Percentiles rank a stretch among this genome's conserved stretches.
phyloP scores from a whole-genome alignment of 1,284 basidiomycete species.

The Malassezia sp. region DNA sequence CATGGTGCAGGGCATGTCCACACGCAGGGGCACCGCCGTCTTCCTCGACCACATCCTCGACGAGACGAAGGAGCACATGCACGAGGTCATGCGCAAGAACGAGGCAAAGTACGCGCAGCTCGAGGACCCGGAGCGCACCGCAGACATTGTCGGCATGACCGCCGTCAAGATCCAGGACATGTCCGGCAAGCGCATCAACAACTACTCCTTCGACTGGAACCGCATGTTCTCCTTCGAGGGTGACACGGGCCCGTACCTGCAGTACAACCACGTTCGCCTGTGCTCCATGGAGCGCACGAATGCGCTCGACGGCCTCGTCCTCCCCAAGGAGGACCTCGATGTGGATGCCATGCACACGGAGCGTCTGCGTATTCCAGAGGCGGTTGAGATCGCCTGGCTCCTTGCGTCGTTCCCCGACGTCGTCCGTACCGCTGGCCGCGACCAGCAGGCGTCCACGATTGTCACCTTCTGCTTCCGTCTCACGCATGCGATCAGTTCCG shows the following conservation, averaged over 20 bases:
- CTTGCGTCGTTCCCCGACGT: slow-evolving; percentile 82
- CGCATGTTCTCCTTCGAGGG: slow-evolving; percentile 94
- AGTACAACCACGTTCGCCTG: slow-evolving; percentile 84
- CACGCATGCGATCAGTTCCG: slow-evolving; percentile 68
- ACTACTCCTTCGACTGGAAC: slow-evolving; percentile 89
- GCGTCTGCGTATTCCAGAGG: slow-evolving; percentile 60
- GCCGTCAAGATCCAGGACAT: slow-evolving; percentile 99
- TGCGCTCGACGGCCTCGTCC: slow-evolving; percentile 56
- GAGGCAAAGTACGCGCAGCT: slow-evolving; percentile 82
- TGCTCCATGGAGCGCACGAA: slow-evolving; percentile 88
- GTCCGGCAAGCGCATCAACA: slow-evolving; percentile 90
- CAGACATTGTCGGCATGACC: slow-evolving; percentile 79
- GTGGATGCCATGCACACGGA: slow-evolving; percentile 58
- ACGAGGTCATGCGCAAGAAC: slow-evolving; percentile 90
- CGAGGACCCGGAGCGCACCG: slow-evolving; percentile 72
- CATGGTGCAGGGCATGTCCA: slow-evolving; percentile 88
- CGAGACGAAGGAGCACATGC: slow-evolving; percentile 82
- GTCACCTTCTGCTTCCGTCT: slow-evolving; percentile 67
- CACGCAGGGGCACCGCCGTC: slow-evolving; percentile 87
- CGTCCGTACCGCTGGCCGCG: slow-evolving; percentile 70
- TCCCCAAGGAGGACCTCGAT: slow-evolving; percentile 57
- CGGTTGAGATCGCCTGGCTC: slow-evolving; percentile 74
- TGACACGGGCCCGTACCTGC: slow-evolving; percentile 62
- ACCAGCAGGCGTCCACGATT: slow-evolving; percentile 78
- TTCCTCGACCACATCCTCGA: slow-evolving; percentile 89